Evolutionary conservation across 345 rosid species (phyloP).

Genomic region (Erucastrum elatum): DNA sequence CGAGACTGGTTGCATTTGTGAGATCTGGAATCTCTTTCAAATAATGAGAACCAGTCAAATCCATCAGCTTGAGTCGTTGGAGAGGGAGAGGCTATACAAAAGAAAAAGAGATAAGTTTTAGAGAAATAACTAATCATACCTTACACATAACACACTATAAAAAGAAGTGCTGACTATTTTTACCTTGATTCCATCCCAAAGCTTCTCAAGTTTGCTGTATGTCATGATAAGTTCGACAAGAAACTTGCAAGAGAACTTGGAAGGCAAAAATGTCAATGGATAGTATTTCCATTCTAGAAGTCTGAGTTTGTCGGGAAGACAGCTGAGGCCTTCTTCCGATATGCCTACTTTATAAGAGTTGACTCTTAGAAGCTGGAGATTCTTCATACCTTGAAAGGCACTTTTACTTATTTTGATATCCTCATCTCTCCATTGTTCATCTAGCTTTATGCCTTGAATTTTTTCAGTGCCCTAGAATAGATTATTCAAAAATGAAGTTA

Average conservation of each 20-base stretch:
- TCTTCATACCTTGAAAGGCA: neutral
- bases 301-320: neutral
- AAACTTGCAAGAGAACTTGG: neutral
- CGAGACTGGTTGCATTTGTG: neutral
- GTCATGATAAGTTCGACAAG: constrained; percentile 22
- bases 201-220: constrained; percentile 5
- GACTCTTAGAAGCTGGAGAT: neutral
- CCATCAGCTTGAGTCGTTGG: neutral
- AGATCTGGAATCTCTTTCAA: no score
- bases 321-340: neutral
- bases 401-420: neutral
- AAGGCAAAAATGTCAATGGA: neutral
- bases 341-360: neutral
- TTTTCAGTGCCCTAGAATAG: neutral
- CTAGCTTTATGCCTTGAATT: neutral
- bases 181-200: constrained; percentile 34
- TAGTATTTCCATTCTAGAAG: neutral
- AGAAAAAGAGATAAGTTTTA: neutral
- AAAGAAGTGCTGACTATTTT: no score
- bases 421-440: neutral
- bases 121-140: neutral
- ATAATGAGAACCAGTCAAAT: no score
- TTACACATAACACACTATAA: neutral
- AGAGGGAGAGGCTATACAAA: neutral
- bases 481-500: neutral